Base-by-base conservation (phyloP, 2,329 filamentous ascomycete genomes). In the Microsporum ferrugineum region DNA sequence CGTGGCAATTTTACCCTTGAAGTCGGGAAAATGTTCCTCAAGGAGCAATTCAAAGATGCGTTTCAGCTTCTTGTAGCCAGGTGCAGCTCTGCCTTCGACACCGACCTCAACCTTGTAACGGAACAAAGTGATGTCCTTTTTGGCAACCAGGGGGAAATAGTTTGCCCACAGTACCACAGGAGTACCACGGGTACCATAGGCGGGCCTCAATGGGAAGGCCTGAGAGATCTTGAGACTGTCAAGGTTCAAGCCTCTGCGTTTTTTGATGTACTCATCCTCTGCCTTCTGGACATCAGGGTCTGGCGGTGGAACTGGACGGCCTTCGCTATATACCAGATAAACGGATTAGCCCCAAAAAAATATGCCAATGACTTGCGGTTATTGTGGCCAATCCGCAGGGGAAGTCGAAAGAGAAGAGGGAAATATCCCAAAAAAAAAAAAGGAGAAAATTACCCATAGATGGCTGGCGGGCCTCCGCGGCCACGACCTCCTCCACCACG, bases 31-130 rank as follows among this genome's bases (percentile, higher is more conserved):
- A 63, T 75, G 65, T 63, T 74, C 68, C 59, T 76, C 71, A 14
- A 77, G 64, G 17, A 84, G 65, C 27, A 80, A 66, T 14, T 79
- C 70, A 14, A 84, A 71, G 3, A 83, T 71, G 3, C 77, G 76
- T 47, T 75, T 74, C 39, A 73, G 78, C 68, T 78, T 81, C 38
- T 38, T 60, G 38, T 29, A 51, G 3, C 60, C 45, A 77, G 45
- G 69, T 59, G 2, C 69, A 68, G 2, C 65, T 58, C 5, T 64
- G 65, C 4, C 64, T 27, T 71, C 67, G 2, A 67, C 67, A 1
- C 65, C 63, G 23, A 73, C 68, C 6, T 70, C 64, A 23, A 80
- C 64, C 36, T 72, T 70, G 62, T 81, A 80, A 2, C 75, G 72
- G 60, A 70, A 76, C 1, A 80, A 65, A 1, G 64, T 60, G 6